Base-by-base conservation (phyloP, 805 yeast genomes). In the Ogataea haglerorum region DNA sequence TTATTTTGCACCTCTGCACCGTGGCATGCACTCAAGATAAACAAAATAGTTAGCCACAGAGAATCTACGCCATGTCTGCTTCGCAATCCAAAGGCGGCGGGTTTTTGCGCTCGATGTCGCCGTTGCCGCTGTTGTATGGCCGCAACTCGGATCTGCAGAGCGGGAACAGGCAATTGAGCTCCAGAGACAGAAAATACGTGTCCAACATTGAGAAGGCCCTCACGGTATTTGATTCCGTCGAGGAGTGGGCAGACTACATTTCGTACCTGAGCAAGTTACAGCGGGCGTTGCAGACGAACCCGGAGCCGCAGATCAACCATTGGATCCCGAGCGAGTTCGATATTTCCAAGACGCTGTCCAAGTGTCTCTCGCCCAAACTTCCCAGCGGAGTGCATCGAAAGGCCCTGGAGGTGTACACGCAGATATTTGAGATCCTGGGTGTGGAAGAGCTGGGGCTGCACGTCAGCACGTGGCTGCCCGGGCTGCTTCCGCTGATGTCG, bases 181-280 rank as follows among this genome's bases (percentile, higher is more conserved):
- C 89, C 1, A 79, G 80, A 53, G 90, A 84, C 56, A 83, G 77
- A 64, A 79, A 84, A 45, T 83, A 80, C 55, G 66, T 70, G 15
- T 69, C 76, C n/a, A 79, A 73, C 42, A 73, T 91, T 10, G 91
- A 85, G 38, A 76, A 81, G 49, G 86, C 93, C 0, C 67, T 93
- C 16, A 72, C 75, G 6, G 70, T 77, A 14, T 91, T 91, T 66
- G 96, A 87, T 38, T 66, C 85, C 2, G 83, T 89, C 2, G 85
- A 80, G 23, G 99, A 93, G 67, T 93, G 99, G 99, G 98, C 99
- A 10, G 99, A 93, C 59, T 89, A 91, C 60, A 93, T 93, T 42
- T 83, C 97, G 16, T 90, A 87, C 58, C 68, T 95, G 32, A 80
- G 91, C 2, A 78, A 85, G 45, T 72, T 95, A 5, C 79, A 80